These are phyloP conservation scores for Colletotrichum musae DNA, from an alignment of 2,329 filamentous ascomycete genomes.

Conservation along the genomic window DNA sequence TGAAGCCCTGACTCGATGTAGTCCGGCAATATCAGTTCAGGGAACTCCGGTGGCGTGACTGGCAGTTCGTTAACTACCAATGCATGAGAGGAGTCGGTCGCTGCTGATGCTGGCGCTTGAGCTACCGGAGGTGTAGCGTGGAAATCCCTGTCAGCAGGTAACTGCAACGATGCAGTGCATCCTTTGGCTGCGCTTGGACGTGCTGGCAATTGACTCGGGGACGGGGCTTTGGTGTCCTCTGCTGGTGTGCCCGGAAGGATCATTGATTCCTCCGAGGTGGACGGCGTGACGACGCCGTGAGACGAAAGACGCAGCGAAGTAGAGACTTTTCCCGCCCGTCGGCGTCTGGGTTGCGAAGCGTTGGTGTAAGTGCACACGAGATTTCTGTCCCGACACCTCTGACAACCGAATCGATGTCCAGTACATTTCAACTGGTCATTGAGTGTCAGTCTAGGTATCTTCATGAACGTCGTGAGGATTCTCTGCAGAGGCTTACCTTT, in stretches of 20 bases:
- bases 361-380: slow-evolving; percentile 14
- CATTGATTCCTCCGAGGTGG: slow-evolving; percentile 2
- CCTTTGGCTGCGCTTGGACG: neutral
- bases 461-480: no score
- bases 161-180: neutral
- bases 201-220: neutral
- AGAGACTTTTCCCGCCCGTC: neutral
- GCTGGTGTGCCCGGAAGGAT: neutral
- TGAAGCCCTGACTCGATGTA: slow-evolving; percentile 12
- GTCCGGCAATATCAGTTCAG: slow-evolving; percentile 2
- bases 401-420: slow-evolving; percentile 21
- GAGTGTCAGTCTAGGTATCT: neutral
- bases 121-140: neutral
- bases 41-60: neutral
- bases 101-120: neutral
- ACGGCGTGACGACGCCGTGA: neutral
- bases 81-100: neutral
- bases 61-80: neutral
- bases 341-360: slow-evolving; percentile 8
- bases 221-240: neutral
- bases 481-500: neutral
- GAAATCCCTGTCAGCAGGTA: neutral
- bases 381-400: slow-evolving; percentile 15
- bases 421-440: slow-evolving; percentile 15
- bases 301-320: neutral